These are phyloP conservation scores for bread wheat (Triticum aestivum) DNA, from an alignment of 176 grass and related monocot species.

Conservation along the genomic window IWGSC_CS_RefSeq_v2.1 NC_057801.1:650274208-650274707, in stretches of 20 bases:
- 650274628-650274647: no score
- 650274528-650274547: background rate
- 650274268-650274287: background rate
- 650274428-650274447: background rate
- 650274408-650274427: background rate
- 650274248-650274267: background rate
- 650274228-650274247: constrained; percentile 51
- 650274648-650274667: background rate
- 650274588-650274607: background rate
- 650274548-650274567: background rate
- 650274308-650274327: constrained; percentile 18
- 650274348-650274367: constrained; percentile 30
- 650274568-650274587: background rate
- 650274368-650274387: constrained; percentile 24
- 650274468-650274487: background rate
- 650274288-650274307: constrained; percentile 27
- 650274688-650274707: constrained; percentile 6
- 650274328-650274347: constrained; percentile 13
- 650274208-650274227: constrained; percentile 68
- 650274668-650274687: background rate
- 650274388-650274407: background rate
- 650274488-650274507: background rate
- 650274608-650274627: background rate
- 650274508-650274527: constrained; percentile 2
- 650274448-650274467: background rate